Evolutionary conservation across 2,329 filamentous ascomycete genomes (phyloP), one percentile per base, ranked within the genome.

Genomic region (Phaeosphaeria sp.): DNA sequence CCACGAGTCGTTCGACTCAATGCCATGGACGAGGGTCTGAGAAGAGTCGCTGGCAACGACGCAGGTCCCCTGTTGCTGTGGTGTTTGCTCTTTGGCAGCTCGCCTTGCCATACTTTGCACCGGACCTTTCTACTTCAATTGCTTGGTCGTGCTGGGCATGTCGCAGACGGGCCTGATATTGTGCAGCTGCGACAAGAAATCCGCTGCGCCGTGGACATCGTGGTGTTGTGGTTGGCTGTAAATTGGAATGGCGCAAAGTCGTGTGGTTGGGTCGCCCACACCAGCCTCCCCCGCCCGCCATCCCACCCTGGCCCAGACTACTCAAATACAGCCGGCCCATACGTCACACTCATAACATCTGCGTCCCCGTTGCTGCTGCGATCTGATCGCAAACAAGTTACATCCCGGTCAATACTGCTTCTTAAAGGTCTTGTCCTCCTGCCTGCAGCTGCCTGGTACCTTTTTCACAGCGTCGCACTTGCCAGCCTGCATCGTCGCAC

Each of bases 271-370:
- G 59, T 55, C 43, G 24, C 24, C 33, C 39, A 27, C 55, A 61
- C 65, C 65, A 67, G 61, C 61, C 63, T 65, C 59, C 64, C 67
- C 68, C 68, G 65, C 65, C 67, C 42, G 33, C 36, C 36, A 39
- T 39, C 36, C 36, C 17, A 39, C 36, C 36, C 36, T 39, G 36
- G 36, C 36, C 36, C 15, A 39, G 17, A 39, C 36, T 39, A 39
- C 36, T 39, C 17, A 5, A 39, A 39, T 39, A 39, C 53, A 58
- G 33, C 55, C 60, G 52, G 42, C n/a, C 50, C 42, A 42, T 69
- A 71, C 68, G 68, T 71, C 68, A 69, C 66, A 50, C 54, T 48
- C 48, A 55, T 46, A 51, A 53, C 33, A 49, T 51, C 50, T 56
- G 57, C 57, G 55, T 49, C 20, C 43, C 39, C 51, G 52, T 55